Conservation (phyloP, 2,329 filamentous ascomycete species). For the Penicillium concentricum region DNA sequence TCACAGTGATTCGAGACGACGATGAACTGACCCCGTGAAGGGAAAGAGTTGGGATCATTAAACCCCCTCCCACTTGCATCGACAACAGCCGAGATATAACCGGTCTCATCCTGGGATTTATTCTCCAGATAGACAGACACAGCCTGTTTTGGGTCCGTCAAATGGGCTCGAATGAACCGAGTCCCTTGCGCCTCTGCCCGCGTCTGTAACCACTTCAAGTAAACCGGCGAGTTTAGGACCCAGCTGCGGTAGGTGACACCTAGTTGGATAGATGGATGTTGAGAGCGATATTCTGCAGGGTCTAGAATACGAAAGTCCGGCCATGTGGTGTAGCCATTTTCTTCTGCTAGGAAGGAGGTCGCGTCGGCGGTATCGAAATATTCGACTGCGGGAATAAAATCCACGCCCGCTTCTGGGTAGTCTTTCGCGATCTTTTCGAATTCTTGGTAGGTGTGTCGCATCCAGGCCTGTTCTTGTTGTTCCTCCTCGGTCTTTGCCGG, state of each 20-base stretch:
- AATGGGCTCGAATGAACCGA: background rate
- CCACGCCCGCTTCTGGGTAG: conserved; percentile 4
- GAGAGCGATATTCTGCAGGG: background rate
- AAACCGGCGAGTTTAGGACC: conserved; percentile 10
- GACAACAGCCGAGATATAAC: background rate
- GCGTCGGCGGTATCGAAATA: conserved; percentile 5
- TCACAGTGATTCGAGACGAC: conserved; percentile 9
- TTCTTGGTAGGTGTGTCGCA: conserved; percentile 10
- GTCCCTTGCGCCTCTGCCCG: background rate
- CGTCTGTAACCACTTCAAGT: conserved; percentile 7
- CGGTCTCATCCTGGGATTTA: background rate
- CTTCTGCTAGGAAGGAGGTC: background rate
- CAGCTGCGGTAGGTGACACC: conserved; percentile 9
- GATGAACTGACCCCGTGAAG: conserved; percentile 10
- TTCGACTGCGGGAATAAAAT: conserved; percentile 8
- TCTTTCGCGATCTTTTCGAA: conserved; percentile 2
- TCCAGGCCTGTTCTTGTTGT: conserved; percentile 5
- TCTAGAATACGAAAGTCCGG: conserved; percentile 6
- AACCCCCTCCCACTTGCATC: conserved; percentile 8
- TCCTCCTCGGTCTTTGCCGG: conserved; percentile 7
- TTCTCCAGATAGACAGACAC: background rate
- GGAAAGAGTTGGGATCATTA: conserved; percentile 6
- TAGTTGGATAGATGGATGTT: conserved; percentile 2
- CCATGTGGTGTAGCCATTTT: conserved; percentile 9
- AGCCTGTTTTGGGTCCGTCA: background rate